Evolutionary conservation across 495 filamentous ascomycete species (phyloP).

Genomic region (Trichocladium uniseriatum): DNA sequence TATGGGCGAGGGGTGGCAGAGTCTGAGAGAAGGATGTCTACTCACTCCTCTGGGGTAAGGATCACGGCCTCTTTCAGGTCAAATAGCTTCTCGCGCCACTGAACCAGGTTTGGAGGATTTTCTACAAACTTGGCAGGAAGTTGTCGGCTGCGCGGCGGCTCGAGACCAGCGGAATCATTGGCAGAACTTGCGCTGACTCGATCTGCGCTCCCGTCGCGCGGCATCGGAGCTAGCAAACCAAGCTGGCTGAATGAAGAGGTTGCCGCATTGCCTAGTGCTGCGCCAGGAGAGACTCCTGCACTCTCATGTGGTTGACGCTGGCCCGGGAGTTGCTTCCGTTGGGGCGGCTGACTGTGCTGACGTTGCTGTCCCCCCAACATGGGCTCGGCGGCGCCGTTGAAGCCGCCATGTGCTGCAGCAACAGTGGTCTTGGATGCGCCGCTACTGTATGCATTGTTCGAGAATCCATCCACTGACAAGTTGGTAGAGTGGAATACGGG

Average conservation of each 20-base stretch:
- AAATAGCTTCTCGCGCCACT: slow-evolving; percentile 71
- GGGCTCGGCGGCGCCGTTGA: background rate
- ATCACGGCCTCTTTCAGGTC: slow-evolving; percentile 65
- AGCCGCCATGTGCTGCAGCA: background rate
- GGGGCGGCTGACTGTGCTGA: slow-evolving; percentile 10
- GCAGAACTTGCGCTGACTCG: too few relatives aligned
- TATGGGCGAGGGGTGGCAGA: background rate
- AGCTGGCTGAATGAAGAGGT: background rate
- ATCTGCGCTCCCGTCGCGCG: too few relatives aligned
- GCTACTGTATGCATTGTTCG: background rate
- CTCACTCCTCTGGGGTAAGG: slow-evolving; percentile 72
- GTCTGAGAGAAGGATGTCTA: background rate
- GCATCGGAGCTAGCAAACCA: background rate
- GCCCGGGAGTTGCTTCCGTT: slow-evolving; percentile 25
- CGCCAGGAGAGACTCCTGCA: too few relatives aligned
- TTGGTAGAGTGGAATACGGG: background rate
- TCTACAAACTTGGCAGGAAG: slow-evolving; percentile 48
- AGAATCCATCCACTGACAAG: background rate
- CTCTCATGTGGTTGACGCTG: slow-evolving; percentile 18
- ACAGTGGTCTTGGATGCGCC: background rate
- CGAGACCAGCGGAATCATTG: background rate
- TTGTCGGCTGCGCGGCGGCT: slow-evolving; percentile 23
- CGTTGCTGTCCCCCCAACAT: background rate
- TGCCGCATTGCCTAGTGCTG: too few relatives aligned
- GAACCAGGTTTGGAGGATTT: slow-evolving; percentile 58